Evolutionary conservation across 306 rosid genomes (phyloP).

Genomic region (Castanea mollissima): DNA sequence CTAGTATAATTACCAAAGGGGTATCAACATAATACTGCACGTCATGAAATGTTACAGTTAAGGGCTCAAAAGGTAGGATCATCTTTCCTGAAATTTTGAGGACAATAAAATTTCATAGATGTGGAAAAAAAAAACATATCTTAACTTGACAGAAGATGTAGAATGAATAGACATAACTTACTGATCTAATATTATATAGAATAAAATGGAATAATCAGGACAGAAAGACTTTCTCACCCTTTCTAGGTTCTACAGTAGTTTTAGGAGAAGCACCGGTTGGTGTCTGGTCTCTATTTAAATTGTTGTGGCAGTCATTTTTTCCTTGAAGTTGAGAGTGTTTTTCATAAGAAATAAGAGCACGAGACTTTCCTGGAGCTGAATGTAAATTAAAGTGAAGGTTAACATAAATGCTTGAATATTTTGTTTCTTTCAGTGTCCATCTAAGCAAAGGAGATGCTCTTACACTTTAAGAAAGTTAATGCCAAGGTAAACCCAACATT

Average conservation of each 20-base stretch:
- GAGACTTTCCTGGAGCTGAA: slow-evolving; percentile 1
- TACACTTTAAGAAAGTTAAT: neutral
- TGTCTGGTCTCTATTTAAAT: neutral
- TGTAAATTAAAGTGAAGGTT: neutral
- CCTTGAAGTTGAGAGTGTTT: neutral
- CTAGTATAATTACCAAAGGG: neutral
- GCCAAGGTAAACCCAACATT: slow-evolving; percentile 2
- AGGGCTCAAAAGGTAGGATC: neutral
- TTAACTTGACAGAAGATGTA: neutral
- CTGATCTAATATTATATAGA: neutral
- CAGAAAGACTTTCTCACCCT: neutral
- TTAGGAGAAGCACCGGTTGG: neutral
- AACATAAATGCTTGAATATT: neutral
- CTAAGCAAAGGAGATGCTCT: neutral
- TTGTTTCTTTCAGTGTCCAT: neutral
- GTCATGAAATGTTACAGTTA: neutral
- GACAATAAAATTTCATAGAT: neutral
- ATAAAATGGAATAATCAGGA: neutral
- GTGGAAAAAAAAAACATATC: neutral
- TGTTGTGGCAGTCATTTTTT: neutral
- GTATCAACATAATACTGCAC: slow-evolving; percentile 1
- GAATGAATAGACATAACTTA: neutral
- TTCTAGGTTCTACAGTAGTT: neutral
- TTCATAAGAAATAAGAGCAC: neutral
- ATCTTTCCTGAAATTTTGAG: neutral